Conservation (phyloP, 2,329 filamentous ascomycete genomes). For the Blastomyces silverae region DNA sequence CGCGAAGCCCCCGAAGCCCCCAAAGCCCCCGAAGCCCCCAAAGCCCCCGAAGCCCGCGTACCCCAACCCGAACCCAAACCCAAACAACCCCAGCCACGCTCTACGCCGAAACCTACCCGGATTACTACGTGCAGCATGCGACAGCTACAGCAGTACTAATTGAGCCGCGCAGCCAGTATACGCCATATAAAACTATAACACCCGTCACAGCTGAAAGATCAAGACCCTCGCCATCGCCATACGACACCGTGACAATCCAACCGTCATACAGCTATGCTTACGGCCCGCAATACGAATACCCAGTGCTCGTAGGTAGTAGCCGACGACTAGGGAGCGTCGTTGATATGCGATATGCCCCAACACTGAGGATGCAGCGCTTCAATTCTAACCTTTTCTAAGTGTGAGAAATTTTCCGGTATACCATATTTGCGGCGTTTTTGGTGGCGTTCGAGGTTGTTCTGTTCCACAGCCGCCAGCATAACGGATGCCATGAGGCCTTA, state of each 20-base stretch:
- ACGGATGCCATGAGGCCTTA: neutral
- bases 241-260: conserved; percentile 3
- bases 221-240: neutral
- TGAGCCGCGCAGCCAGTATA: neutral
- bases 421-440: neutral
- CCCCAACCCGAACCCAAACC: neutral
- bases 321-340: neutral
- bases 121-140: neutral
- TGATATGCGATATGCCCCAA: neutral
- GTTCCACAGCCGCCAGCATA: neutral
- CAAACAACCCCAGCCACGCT: neutral
- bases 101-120: neutral
- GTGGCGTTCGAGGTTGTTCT: neutral
- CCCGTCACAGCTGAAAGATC: neutral
- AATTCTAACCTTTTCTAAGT: neutral
- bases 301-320: neutral
- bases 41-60: neutral
- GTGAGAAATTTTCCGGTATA: neutral
- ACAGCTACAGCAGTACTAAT: neutral
- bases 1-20: neutral
- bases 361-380: neutral
- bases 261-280: neutral
- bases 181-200: neutral
- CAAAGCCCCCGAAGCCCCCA: neutral
- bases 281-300: neutral